Evolutionary conservation across 495 filamentous ascomycete species (phyloP), one percentile per base, ranked within the genome.

Genomic region (Ramalina peruviana): DNA sequence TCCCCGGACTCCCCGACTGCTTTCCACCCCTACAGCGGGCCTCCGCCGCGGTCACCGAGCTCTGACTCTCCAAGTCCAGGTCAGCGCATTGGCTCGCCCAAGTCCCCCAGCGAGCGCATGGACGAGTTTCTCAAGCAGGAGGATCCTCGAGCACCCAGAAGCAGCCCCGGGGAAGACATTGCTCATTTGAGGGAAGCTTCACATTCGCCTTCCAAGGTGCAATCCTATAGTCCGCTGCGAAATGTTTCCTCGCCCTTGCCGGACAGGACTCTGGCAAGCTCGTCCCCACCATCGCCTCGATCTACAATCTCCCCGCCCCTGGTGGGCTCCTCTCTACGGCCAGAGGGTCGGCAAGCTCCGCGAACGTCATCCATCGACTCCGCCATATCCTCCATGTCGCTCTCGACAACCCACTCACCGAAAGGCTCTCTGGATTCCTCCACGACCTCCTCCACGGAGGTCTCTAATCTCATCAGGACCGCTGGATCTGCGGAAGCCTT

Each of bases 341-440:
- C 62, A 44, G 61, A 59, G 5, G 59, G 65, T 41, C 70, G 79
- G 36, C 61, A 68, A 43, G 69, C 76, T 57, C 80, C 83, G 48
- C 81, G 90, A 54, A 97, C 83, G 43, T 87, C 87, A 2, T 98
- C 92, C 36, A 96, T 96, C 57, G 92, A 97, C 60, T 95, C 92
- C 7, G 85, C 88, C 1, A 85, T 94, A 23, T 97, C 90, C 1
- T 83, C 85, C 5, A 73, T 88, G 39, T 94, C 88, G 7, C 78
- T 81, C n/a, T 70, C 62, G 54, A 74, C 71, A 15, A 70, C 72
- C 6, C 77, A 81, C 41, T 72, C 78, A 5, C 78, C 81, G 43
- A 86, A 81, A 58, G 69, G 70, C 13, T 75, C 81, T 4, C 74
- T 80, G 48, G 85, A 87, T 59, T 64, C 63, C 25, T 69, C 58